Evolutionary conservation across 106 monocot species (phyloP), one percentile per base, ranked within the genome.

Genomic region (Allium sativum): DNA sequence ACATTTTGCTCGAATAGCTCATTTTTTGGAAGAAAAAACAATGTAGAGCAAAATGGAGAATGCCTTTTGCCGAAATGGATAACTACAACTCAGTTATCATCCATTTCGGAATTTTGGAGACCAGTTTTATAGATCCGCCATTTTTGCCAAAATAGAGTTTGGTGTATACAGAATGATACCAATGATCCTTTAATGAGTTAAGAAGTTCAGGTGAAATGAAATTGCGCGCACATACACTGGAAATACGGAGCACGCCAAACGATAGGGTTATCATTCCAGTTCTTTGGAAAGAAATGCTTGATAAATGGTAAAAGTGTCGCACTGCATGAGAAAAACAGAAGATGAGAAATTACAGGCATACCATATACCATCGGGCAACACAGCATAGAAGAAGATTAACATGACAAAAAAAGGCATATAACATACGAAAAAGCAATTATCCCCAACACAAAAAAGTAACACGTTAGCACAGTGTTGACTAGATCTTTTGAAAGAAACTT

Each of bases 361-460:
- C 17, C 11, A 22, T 9, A 10, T 17, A 12, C 19, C 17, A 8
- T 14, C 22, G 12, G 55, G 40, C 44, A 17, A 13, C 42, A 13
- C 12, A 58, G 7, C 15, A 42, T 58, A 15, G 31, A 31, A 31
- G 5, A 31, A 31, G 31, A 31, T 31, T 31, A 31, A 31, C 31
- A 31, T 31, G 31, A 31, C 5, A 15, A 60, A 60, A 9, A 40
- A 18, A 43, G 48, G 18, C 7, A 18, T 21, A 48, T 7, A 0
- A 44, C 79, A 41, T 79, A 98, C 96, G 82, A 84, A 62, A 98
- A 70, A 59, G 96, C 96, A 14, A 84, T 44, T 60, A 98, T 85
- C 47, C 96, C 96, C n/a, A 98, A 91, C 64, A 98, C 78, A 68
- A 91, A 98, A 68, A 98, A 98, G 80, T 98, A 98, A 56, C 71